A percentile compares a stretch with the other conserved stretches of the same genome.
These are phyloP conservation scores for Colletotrichum incanum DNA, from an alignment of 2,329 filamentous ascomycete genomes.

Conservation along the genomic window DNA sequence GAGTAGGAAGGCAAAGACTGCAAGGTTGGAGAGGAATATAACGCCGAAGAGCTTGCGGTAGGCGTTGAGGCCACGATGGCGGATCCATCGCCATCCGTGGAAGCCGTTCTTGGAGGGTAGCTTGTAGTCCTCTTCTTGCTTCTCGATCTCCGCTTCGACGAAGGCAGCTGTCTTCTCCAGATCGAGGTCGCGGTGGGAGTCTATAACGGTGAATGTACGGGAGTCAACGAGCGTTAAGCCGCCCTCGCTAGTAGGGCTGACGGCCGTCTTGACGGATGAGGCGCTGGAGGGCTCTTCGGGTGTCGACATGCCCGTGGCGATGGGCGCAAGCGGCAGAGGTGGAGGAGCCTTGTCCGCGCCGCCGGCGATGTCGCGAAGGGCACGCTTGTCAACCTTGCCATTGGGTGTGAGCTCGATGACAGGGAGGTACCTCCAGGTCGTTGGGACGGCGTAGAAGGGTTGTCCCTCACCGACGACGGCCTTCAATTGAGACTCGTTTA, in stretches of 20 bases:
- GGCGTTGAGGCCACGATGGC: slow-evolving; percentile 64
- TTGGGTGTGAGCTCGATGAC: slow-evolving; percentile 67
- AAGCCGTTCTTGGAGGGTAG: slow-evolving; percentile 60
- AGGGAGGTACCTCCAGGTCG: slow-evolving; percentile 59
- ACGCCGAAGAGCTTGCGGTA: slow-evolving; percentile 72
- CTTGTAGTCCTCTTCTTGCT: slow-evolving; percentile 45
- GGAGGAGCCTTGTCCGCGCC: neutral
- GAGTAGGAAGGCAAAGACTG: slow-evolving; percentile 62
- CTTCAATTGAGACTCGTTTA: slow-evolving; percentile 57
- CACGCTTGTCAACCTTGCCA: slow-evolving; percentile 70
- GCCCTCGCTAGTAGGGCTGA: slow-evolving; percentile 29
- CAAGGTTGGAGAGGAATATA: slow-evolving; percentile 66
- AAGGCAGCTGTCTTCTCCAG: slow-evolving; percentile 40
- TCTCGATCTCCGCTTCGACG: slow-evolving; percentile 23
- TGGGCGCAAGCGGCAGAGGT: neutral
- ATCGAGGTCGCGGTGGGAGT: slow-evolving; percentile 27
- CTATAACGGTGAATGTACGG: slow-evolving; percentile 21
- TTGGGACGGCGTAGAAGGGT: slow-evolving; percentile 71
- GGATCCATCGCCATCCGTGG: slow-evolving; percentile 58
- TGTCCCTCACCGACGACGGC: slow-evolving; percentile 59
- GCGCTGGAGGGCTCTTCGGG: slow-evolving; percentile 18
- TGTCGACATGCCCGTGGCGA: slow-evolving; percentile 12
- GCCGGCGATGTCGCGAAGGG: slow-evolving; percentile 55
- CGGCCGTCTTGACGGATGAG: slow-evolving; percentile 31
- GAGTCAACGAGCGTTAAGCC: slow-evolving; percentile 35